Percentiles rank a stretch among this genome's conserved stretches.
These are phyloP conservation scores for Coemansia sp. DNA, from an alignment of 192 early-diverging fungal genomes.

Conservation along the genomic window DNA sequence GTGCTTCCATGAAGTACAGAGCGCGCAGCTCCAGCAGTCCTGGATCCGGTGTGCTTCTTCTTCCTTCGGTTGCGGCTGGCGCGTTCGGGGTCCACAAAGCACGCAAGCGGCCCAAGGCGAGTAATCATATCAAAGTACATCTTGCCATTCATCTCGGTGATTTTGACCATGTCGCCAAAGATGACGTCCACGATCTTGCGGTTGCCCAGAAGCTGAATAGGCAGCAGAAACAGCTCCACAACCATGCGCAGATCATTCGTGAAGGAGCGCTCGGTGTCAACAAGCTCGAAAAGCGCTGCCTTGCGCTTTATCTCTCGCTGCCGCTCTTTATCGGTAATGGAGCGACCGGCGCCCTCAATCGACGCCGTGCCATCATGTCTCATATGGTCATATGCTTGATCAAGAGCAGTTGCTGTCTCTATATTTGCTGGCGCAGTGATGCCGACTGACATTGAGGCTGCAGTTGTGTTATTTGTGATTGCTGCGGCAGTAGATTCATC, in stretches of 20 bases:
- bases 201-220: constrained; percentile 48
- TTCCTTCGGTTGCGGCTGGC: constrained; percentile 46
- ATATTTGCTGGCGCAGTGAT: constrained; percentile 5
- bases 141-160: constrained; percentile 53
- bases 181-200: constrained; percentile 53
- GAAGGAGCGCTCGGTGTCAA: constrained; percentile 48
- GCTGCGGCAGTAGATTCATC: neutral
- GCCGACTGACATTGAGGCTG: neutral
- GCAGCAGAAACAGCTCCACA: constrained; percentile 53
- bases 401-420: constrained; percentile 4
- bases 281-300: constrained; percentile 50
- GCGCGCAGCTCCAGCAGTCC: constrained; percentile 17
- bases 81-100: constrained; percentile 43
- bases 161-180: constrained; percentile 56
- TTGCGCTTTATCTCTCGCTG: constrained; percentile 51
- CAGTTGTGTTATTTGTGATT: neutral
- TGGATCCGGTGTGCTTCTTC: constrained; percentile 35
- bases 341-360: constrained; percentile 12
- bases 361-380: constrained; percentile 10
- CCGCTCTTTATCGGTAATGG: constrained; percentile 33
- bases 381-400: neutral
- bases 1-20: constrained; percentile 50
- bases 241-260: constrained; percentile 54
- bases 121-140: constrained; percentile 53
- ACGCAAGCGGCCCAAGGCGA: constrained; percentile 44